A percentile compares a stretch with the other conserved stretches of the same genome.
Evolutionary conservation across 2,329 filamentous ascomycete species (phyloP).

Genomic region (Drechslerella dactyloides): DNA sequence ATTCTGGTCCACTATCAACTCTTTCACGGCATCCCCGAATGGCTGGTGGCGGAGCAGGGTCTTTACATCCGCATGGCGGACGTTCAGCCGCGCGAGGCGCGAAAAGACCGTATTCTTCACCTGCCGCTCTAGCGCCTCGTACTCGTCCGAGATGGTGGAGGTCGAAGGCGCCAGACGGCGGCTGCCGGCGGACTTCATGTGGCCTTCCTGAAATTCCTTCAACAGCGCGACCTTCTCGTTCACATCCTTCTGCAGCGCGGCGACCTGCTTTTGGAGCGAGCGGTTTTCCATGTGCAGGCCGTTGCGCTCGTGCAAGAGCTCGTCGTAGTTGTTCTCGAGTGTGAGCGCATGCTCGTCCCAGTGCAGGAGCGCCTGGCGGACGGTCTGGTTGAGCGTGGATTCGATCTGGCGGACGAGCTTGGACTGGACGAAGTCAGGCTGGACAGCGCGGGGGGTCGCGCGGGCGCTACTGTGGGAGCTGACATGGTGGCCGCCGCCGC

Average conservation of each 20-base stretch:
- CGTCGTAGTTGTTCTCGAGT: constrained; percentile 35
- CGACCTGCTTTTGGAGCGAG: constrained; percentile 25
- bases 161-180: constrained; percentile 27
- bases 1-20: constrained; percentile 21
- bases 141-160: constrained; percentile 25
- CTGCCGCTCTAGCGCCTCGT: constrained; percentile 19
- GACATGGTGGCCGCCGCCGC: not conserved
- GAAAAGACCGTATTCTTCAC: constrained; percentile 22
- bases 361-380: constrained; percentile 28
- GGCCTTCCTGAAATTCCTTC: constrained; percentile 41
- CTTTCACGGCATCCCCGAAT: constrained; percentile 28
- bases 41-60: constrained; percentile 22
- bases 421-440: constrained; percentile 29
- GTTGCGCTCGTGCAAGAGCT: constrained; percentile 27
- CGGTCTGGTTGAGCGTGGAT: constrained; percentile 20
- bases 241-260: constrained; percentile 32
- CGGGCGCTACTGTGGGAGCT: constrained; percentile 3
- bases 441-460: not conserved
- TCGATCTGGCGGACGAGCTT: constrained; percentile 29
- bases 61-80: constrained; percentile 26
- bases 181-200: constrained; percentile 35
- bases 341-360: constrained; percentile 34
- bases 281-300: constrained; percentile 25
- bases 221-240: constrained; percentile 30
- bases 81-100: constrained; percentile 20